Evolutionary conservation across 371 early-diverging fungal species (phyloP).

Genomic region (Umbelopsis sp.): DNA sequence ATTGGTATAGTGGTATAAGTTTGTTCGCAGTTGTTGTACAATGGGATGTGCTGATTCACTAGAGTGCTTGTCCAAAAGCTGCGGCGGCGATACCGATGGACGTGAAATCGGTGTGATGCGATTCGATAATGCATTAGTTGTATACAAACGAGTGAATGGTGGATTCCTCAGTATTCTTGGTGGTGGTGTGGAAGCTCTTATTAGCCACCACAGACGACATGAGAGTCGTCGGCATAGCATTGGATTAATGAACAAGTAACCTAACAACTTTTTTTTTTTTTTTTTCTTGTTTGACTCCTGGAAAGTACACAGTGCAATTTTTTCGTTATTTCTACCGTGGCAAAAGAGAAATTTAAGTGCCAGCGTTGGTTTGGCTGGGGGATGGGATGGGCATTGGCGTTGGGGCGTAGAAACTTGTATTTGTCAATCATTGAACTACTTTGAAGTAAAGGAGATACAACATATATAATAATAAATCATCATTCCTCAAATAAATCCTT

Average conservation of each 20-base stretch:
- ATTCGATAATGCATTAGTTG: not conserved
- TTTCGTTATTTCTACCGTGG: constrained; percentile 1
- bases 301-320: constrained; percentile 2
- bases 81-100: not conserved
- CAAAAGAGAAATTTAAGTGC: not conserved
- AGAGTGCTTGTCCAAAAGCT: not conserved
- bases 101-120: constrained; percentile 12
- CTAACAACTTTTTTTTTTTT: not conserved
- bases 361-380: not conserved
- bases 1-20: constrained; percentile 15
- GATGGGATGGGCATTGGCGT: too few species aligned
- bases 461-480: too few species aligned
- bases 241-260: not conserved
- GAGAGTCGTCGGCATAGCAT: constrained; percentile 17
- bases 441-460: too few species aligned
- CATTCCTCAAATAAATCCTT: not conserved
- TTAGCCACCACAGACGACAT: constrained; percentile 17
- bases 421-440: too few species aligned
- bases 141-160: not conserved
- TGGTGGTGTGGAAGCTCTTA: constrained; percentile 9
- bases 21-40: not conserved
- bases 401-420: too few species aligned
- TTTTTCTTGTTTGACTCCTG: constrained; percentile 11
- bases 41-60: not conserved
- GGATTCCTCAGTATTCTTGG: constrained; percentile 6